Evolutionary conservation across 108 stramenopile species (phyloP).

Genomic region (Epipyxis sp.): DNA sequence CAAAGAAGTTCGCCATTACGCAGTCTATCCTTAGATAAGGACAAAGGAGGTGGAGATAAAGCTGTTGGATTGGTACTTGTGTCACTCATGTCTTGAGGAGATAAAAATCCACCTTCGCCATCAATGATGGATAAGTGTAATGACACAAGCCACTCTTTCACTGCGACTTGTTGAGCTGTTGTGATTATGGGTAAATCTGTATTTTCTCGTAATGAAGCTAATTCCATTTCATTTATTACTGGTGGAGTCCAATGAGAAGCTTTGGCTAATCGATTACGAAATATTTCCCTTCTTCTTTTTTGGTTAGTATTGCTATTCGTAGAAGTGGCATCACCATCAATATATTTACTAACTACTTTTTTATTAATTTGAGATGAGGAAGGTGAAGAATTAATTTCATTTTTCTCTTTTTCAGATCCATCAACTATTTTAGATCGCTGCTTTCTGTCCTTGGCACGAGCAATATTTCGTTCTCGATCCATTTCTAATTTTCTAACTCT

Average conservation of each 20-base stretch:
- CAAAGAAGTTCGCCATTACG: constrained; percentile 16
- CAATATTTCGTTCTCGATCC: too few relatives aligned
- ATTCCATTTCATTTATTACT: background rate
- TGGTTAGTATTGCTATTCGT: background rate
- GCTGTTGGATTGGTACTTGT: background rate
- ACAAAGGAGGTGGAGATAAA: background rate
- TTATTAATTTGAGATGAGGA: background rate
- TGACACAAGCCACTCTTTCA: constrained; percentile 10
- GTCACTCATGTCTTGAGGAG: background rate
- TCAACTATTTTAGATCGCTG: too few relatives aligned
- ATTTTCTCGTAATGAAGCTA: background rate
- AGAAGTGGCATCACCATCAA: background rate
- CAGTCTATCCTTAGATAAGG: background rate
- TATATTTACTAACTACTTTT: background rate
- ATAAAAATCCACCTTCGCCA: constrained; percentile 12
- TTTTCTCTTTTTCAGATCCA: too few relatives aligned
- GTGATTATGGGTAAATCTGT: background rate
- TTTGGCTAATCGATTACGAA: background rate
- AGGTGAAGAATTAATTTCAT: too few relatives aligned
- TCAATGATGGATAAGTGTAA: background rate
- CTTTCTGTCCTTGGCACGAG: too few relatives aligned
- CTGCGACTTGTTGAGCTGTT: background rate
- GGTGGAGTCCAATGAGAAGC: background rate
- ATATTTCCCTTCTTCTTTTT: background rate
- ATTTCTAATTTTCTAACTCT: too few relatives aligned